A percentile compares a stretch with the other conserved stretches of the same genome.
phyloP scores from a whole-genome alignment of 805 yeast species.

The Candida odintsovae region DNA sequence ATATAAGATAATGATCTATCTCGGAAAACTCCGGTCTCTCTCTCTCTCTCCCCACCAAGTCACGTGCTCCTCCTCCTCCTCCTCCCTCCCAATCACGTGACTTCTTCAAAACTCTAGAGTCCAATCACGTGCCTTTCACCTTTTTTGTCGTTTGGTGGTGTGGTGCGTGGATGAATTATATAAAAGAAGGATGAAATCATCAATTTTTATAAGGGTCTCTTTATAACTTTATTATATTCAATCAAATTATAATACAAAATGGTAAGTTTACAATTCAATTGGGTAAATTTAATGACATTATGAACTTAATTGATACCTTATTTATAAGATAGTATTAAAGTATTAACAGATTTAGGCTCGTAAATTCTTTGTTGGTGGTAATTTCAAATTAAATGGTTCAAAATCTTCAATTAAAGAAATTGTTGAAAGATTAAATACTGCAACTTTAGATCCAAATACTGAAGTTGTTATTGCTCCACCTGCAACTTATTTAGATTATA shows the following conservation, averaged over 20 bases:
- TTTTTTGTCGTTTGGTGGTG: background rate
- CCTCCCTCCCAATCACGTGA: too few species aligned
- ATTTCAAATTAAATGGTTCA: slow-evolving; percentile 98
- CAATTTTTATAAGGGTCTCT: background rate
- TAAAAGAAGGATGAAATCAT: background rate
- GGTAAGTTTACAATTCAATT: background rate
- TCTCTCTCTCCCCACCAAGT: too few species aligned
- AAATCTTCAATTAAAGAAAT: slow-evolving; percentile 78
- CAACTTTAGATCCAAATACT: slow-evolving; percentile 68
- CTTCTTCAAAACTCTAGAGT: too few species aligned
- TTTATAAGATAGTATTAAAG: too few species aligned
- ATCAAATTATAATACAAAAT: background rate
- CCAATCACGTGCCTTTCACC: background rate
- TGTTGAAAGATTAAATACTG: slow-evolving; percentile 75
- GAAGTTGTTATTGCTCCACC: slow-evolving; percentile 98
- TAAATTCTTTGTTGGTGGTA: slow-evolving; percentile 96
- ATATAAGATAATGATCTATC: too few species aligned
- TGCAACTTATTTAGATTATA: slow-evolving; percentile 80
- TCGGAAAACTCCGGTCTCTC: too few species aligned
- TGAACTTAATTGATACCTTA: too few species aligned
- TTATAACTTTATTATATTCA: too few species aligned
- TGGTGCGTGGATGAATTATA: background rate
- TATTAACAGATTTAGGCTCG: too few species aligned
- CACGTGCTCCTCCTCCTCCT: too few species aligned
- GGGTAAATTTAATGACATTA: too few species aligned